These are phyloP conservation scores for Albizia julibrissin DNA, from an alignment of 306 rosid species.

Conservation along the genomic window DNA sequence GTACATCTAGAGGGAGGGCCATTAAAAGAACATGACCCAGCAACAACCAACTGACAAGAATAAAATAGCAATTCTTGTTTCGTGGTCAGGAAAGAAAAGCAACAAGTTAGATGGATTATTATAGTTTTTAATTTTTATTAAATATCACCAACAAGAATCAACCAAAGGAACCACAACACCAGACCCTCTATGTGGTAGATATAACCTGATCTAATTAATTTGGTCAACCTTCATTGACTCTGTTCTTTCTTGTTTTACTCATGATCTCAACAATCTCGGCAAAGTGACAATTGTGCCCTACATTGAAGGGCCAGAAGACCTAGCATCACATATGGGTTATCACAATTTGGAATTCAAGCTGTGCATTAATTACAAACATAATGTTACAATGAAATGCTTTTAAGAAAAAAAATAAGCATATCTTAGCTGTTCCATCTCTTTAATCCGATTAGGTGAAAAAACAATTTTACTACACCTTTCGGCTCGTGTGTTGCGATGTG, in stretches of 20 bases:
- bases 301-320: neutral
- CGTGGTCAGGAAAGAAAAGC: neutral
- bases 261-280: neutral
- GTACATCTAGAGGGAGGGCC: too few relatives aligned
- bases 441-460: constrained; percentile 36
- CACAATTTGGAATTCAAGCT: constrained; percentile 33
- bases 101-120: neutral
- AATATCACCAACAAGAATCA: neutral
- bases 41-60: too few relatives aligned
- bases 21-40: too few relatives aligned
- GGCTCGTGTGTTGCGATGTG: constrained; percentile 25
- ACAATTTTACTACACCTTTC: constrained; percentile 47
- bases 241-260: neutral
- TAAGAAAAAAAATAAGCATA: constrained; percentile 29
- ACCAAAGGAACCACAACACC: neutral
- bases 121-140: neutral
- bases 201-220: neutral
- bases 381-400: constrained; percentile 28
- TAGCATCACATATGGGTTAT: constrained; percentile 1
- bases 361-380: constrained; percentile 47
- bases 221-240: neutral
- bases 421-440: constrained; percentile 30
- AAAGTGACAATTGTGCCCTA: neutral
- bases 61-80: too few relatives aligned
- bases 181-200: neutral